Evolutionary conservation across 1,139 yeast genomes (phyloP), one percentile per base, ranked within the genome.

Genomic region (Meyerozyma guilliermondii): DNA sequence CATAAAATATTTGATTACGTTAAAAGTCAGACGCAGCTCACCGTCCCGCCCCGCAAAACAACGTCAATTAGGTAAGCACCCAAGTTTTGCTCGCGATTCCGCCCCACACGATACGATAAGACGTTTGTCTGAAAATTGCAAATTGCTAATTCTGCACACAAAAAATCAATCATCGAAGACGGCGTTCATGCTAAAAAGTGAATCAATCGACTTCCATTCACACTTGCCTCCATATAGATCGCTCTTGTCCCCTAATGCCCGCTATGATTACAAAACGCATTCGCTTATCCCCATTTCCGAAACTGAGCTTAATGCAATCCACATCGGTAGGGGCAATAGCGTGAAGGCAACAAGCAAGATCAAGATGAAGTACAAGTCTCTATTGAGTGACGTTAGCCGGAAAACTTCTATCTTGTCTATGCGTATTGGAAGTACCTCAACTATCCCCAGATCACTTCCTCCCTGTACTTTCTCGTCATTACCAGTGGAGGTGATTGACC

Each of bases 221-320:
- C 62, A 70, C 51, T 59, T 72, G 30, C 78, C 78, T 16, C 69
- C 77, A 3, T 72, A 72, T 51, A 60, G 78, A 37, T 70, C 76
- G 22, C 59, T 72, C 18, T 55, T 72, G 17, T 66, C 60, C 40
- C 78, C 78, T 2, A 61, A 59, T 43, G 68, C 72, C 7, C 58
- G 68, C 20, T 72, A 72, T 51, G 78, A 72, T 47, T 72, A 72
- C 51, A 54, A 56, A 40, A 65, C 72, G 11, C 78, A 71, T 47
- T 56, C 65, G 39, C 45, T 45, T 11, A 46, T 49, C 20, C 52
- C 43, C n/a, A 44, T 51, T 17, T 31, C 48, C 9, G 51, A 44
- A 31, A 50, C 39, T 44, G 53, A 50, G 8, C 43, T 46, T 35
- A 46, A 41, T 20, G 43, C 30, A 33, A 38, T 50, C 22, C 27